These are phyloP conservation scores for Gigaspora rosea DNA, from an alignment of 192 early-diverging fungal species.

Conservation along the genomic window DNA sequence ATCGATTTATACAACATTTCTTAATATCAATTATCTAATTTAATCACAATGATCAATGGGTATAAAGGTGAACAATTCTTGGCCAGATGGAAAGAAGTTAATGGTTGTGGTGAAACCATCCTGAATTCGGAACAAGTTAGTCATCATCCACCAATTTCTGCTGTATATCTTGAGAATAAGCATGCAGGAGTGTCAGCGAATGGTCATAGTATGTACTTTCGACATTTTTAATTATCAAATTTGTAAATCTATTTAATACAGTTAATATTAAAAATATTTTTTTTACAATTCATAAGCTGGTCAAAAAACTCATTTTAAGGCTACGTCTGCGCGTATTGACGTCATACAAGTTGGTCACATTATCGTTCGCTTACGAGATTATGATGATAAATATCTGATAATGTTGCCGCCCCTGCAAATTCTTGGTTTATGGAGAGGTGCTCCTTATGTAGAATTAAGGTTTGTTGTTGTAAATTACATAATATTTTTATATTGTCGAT, in stretches of 20 bases:
- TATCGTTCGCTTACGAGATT: conserved; percentile 60
- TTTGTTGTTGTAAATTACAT: conserved; percentile 36
- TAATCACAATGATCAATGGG: not conserved
- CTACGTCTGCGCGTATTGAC: conserved; percentile 72
- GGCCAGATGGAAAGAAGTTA: conserved; percentile 60
- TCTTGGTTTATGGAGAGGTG: conserved; percentile 66
- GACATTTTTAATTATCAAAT: not conserved
- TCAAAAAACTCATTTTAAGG: conserved; percentile 73
- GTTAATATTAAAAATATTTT: not conserved
- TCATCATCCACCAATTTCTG: conserved; percentile 76
- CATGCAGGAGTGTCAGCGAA: conserved; percentile 58
- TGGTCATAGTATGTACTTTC: conserved; percentile 55
- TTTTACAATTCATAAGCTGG: conserved; percentile 40
- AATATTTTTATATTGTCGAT: not conserved
- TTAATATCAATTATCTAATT: not conserved
- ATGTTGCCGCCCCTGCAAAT: conserved; percentile 74
- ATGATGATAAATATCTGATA: conserved; percentile 70
- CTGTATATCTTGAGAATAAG: conserved; percentile 64
- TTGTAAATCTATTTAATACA: not conserved
- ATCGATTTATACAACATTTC: no score
- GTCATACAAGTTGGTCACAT: conserved; percentile 71
- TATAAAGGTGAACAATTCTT: conserved; percentile 62
- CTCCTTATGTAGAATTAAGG: conserved; percentile 46
- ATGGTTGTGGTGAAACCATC: conserved; percentile 47
- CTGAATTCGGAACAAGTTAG: conserved; percentile 70